Evolutionary conservation across 805 yeast genomes (phyloP).

Genomic region (Metschnikowia peoriensis): DNA sequence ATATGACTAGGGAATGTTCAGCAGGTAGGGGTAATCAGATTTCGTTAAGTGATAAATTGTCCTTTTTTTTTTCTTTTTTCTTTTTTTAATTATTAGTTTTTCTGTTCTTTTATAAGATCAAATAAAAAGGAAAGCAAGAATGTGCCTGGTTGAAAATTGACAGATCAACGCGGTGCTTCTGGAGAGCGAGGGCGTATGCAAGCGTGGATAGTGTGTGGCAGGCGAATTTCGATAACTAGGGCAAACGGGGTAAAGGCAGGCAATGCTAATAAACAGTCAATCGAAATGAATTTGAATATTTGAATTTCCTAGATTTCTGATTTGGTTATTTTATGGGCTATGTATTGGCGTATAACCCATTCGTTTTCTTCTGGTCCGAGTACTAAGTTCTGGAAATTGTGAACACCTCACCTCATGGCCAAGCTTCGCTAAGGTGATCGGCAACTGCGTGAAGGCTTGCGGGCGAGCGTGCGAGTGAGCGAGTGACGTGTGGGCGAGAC

Average conservation of each 20-base stretch:
- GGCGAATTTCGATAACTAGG: neutral
- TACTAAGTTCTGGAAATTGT: too few species aligned
- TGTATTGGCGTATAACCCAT: too few species aligned
- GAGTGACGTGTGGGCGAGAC: constrained; percentile 7
- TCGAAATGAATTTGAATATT: too few species aligned
- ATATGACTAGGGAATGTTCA: neutral
- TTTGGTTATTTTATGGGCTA: too few species aligned
- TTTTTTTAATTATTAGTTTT: too few species aligned
- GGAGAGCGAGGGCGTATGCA: neutral
- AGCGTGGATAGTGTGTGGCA: neutral
- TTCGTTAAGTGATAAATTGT: too few species aligned
- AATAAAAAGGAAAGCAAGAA: neutral
- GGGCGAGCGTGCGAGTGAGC: constrained; percentile 8
- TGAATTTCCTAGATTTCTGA: too few species aligned
- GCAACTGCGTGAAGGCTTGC: constrained; percentile 6
- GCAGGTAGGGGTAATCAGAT: neutral
- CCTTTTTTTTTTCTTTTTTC: too few species aligned
- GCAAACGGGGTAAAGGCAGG: neutral
- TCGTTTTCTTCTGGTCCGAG: too few species aligned
- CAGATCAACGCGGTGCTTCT: neutral
- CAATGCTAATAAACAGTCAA: neutral
- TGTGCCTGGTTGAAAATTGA: neutral
- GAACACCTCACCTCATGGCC: too few species aligned
- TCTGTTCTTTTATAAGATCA: too few species aligned
- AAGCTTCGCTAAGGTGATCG: constrained; percentile 2